phyloP scores from a whole-genome alignment of 2,329 filamentous ascomycete genomes.

The Trichophyton rubrum region DNA sequence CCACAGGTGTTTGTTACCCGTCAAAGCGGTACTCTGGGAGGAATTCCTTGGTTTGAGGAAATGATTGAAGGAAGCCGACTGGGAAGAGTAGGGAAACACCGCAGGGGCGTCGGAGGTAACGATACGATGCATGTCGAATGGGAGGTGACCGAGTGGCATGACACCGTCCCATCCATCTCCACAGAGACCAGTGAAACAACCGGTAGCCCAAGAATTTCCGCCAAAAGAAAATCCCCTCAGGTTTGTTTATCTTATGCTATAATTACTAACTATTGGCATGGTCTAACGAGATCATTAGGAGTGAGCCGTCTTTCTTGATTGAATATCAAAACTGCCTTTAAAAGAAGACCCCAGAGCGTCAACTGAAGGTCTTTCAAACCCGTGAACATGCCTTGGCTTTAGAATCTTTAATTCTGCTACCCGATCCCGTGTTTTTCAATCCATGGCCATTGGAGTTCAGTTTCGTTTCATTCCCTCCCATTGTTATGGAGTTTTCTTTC shows the following conservation, averaged over 20 bases:
- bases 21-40: slow-evolving; percentile 32
- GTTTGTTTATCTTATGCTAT: slow-evolving; percentile 5
- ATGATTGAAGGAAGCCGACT: slow-evolving; percentile 65
- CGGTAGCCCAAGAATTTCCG: slow-evolving; percentile 8
- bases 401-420: not conserved
- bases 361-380: not conserved
- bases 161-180: slow-evolving; percentile 24
- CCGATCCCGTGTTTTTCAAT: not conserved
- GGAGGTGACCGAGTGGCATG: slow-evolving; percentile 67
- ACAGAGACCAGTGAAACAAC: not conserved
- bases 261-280: not conserved
- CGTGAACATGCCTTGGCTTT: not conserved
- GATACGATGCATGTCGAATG: slow-evolving; percentile 60
- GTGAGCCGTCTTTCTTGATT: not conserved
- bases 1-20: slow-evolving; percentile 24
- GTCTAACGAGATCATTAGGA: not conserved
- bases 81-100: slow-evolving; percentile 51
- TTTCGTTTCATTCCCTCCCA: not conserved
- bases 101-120: slow-evolving; percentile 49
- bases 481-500: not conserved
- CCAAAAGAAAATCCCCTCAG: slow-evolving; percentile 14
- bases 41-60: slow-evolving; percentile 74
- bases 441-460: not conserved
- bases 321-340: not conserved
- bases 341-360: not conserved